Evolutionary conservation across 768 basidiomycete genomes (phyloP).

Genomic region (Solioccasus polychromus): DNA sequence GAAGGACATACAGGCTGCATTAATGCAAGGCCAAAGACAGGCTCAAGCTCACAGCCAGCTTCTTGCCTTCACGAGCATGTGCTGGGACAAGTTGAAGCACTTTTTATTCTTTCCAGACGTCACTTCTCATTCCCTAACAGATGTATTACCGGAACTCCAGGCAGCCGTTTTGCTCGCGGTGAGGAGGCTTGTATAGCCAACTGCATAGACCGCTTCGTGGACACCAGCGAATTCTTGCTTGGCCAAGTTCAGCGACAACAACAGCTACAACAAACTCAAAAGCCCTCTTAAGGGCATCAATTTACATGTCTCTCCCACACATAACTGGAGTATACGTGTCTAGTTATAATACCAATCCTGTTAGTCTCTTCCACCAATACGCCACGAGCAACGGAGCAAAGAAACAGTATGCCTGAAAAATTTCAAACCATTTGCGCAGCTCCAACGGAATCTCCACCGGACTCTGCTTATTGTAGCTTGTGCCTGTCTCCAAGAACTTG

Average conservation of each 20-base stretch:
- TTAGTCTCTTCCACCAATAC: constrained; percentile 47
- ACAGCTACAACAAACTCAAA: constrained; percentile 42
- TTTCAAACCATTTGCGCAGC: constrained; percentile 52
- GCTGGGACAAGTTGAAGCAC: constrained; percentile 84
- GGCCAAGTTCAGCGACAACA: constrained; percentile 54
- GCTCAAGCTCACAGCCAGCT: constrained; percentile 72
- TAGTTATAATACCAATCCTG: constrained; percentile 17
- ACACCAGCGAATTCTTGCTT: constrained; percentile 81
- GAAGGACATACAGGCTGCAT: constrained; percentile 80
- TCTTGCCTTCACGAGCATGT: constrained; percentile 77
- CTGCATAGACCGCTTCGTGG: constrained; percentile 91
- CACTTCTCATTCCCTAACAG: constrained; percentile 38
- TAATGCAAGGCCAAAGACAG: constrained; percentile 81
- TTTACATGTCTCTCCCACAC: no score
- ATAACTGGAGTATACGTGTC: background rate
- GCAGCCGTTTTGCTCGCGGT: constrained; percentile 70
- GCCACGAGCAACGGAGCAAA: constrained; percentile 56
- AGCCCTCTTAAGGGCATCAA: constrained; percentile 3
- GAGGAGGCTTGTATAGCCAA: constrained; percentile 84
- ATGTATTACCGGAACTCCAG: constrained; percentile 78
- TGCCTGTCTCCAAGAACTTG: constrained; percentile 54
- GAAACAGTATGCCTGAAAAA: constrained; percentile 68
- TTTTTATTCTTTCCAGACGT: background rate
- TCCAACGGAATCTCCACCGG: constrained; percentile 57
- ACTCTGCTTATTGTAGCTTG: constrained; percentile 36